A percentile compares a stretch with the other conserved stretches of the same genome.
phyloP scores from a whole-genome alignment of 2,329 filamentous ascomycete species.

The Sporothrix variecibatus region DNA sequence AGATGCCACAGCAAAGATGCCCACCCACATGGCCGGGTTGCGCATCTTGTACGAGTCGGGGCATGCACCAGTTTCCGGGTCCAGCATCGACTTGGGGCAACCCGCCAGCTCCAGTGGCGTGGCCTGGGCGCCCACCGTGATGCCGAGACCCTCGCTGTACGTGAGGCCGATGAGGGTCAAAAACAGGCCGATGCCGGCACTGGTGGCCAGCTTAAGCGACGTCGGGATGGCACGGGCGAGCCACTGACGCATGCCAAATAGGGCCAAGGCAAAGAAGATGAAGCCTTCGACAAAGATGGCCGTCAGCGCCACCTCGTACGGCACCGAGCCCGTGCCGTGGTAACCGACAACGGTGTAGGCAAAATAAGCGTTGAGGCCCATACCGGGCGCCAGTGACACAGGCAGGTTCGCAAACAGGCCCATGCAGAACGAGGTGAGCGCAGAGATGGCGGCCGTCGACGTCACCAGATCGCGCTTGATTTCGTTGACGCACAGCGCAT shows the following conservation, averaged over 20 bases:
- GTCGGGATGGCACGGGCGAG: constrained; percentile 65
- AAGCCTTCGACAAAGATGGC: constrained; percentile 66
- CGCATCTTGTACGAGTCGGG: constrained; percentile 62
- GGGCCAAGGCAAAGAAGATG: constrained; percentile 63
- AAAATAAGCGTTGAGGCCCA: constrained; percentile 69
- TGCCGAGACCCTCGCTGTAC: constrained; percentile 80
- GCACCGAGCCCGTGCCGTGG: constrained; percentile 57
- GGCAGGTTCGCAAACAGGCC: constrained; percentile 83
- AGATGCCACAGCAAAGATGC: constrained; percentile 70
- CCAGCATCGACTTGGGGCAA: constrained; percentile 58
- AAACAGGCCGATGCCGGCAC: constrained; percentile 66
- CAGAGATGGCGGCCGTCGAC: constrained; percentile 75
- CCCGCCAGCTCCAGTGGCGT: constrained; percentile 78
- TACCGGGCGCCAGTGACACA: constrained; percentile 60
- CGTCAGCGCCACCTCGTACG: constrained; percentile 62
- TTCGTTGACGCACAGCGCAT: constrained; percentile 23
- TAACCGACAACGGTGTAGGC: constrained; percentile 66
- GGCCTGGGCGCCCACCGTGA: constrained; percentile 65
- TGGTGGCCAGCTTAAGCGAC: constrained; percentile 65
- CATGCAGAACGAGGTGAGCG: constrained; percentile 73
- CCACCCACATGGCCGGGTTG: constrained; percentile 77
- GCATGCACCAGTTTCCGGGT: constrained; percentile 37
- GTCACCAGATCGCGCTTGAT: constrained; percentile 72
- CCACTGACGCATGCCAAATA: constrained; percentile 73
- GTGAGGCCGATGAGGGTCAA: constrained; percentile 67